These are phyloP conservation scores for Ophiocordyceps camponoti-saundersi DNA, from an alignment of 2,329 filamentous ascomycete genomes.

Conservation along the genomic window DNA sequence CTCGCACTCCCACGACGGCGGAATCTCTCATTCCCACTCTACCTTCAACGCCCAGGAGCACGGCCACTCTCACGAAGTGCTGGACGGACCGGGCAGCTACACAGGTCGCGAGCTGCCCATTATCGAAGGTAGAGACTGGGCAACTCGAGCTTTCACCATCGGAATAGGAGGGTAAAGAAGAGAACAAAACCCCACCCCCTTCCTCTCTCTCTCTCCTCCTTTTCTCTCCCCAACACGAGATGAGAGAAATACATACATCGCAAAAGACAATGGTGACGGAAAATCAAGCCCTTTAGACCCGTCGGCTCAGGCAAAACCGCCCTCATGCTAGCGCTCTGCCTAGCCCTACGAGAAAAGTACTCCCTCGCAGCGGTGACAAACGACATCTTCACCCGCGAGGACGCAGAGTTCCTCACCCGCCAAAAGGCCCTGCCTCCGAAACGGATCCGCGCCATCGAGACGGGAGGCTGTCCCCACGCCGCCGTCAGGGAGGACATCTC, in stretches of 20 bases:
- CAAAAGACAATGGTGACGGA: neutral
- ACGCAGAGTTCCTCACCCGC: conserved; percentile 90
- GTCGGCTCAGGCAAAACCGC: conserved; percentile 96
- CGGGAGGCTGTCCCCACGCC: conserved; percentile 90
- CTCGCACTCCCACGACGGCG: conserved; percentile 41
- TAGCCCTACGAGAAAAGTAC: conserved; percentile 61
- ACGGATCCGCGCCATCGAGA: conserved; percentile 92
- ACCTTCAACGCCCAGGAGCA: conserved; percentile 49
- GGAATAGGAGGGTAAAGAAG: conserved; percentile 80
- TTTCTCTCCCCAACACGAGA: neutral
- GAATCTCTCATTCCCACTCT: neutral
- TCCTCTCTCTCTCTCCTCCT: neutral
- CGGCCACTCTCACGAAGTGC: conserved; percentile 90
- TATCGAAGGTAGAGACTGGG: conserved; percentile 73
- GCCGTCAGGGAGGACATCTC: conserved; percentile 95
- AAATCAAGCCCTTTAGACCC: conserved; percentile 35
- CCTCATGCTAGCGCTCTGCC: conserved; percentile 86
- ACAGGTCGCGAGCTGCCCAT: conserved; percentile 86
- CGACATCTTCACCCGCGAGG: conserved; percentile 97
- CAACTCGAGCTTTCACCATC: conserved; percentile 79
- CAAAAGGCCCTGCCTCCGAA: conserved; percentile 66
- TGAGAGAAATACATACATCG: neutral
- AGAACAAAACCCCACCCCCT: neutral
- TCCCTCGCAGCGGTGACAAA: conserved; percentile 93
- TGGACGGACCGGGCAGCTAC: conserved; percentile 84